Conservation (phyloP, 176 grass and related monocot species). For the Poa pratensis region DNA sequence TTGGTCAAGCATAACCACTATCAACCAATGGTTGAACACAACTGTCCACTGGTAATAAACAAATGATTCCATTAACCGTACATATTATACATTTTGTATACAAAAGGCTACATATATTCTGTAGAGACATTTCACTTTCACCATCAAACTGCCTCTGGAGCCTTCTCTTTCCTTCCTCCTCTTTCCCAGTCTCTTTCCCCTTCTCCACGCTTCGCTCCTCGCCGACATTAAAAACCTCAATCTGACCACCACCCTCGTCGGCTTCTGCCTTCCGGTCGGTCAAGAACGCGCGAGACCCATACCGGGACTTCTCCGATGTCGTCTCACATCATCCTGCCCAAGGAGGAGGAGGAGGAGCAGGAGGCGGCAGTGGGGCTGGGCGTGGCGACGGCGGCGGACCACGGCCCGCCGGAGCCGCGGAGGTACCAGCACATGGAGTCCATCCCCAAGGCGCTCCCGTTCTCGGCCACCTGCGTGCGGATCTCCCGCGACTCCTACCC, state of each 20-base stretch:
- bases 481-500: slow-evolving; percentile 91
- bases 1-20: too few relatives aligned
- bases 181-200: slow-evolving; percentile 36
- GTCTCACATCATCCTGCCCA: slow-evolving; percentile 57
- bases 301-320: slow-evolving; percentile 38
- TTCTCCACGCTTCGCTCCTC: slow-evolving; percentile 47
- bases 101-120: background rate
- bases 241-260: background rate
- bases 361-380: slow-evolving; percentile 24
- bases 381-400: slow-evolving; percentile 39
- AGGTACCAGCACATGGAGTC: slow-evolving; percentile 11
- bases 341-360: slow-evolving; percentile 44
- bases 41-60: background rate
- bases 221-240: slow-evolving; percentile 39
- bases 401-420: slow-evolving; percentile 48
- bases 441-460: slow-evolving; percentile 49
- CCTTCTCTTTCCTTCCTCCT: background rate
- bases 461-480: slow-evolving; percentile 81
- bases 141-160: background rate
- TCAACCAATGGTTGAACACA: background rate
- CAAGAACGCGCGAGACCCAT: background rate
- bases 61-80: background rate
- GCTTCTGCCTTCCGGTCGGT: background rate
- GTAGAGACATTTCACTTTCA: background rate
- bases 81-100: background rate